Conservation (phyloP, 371 early-diverging fungal genomes). For the Coemansia sp. region DNA sequence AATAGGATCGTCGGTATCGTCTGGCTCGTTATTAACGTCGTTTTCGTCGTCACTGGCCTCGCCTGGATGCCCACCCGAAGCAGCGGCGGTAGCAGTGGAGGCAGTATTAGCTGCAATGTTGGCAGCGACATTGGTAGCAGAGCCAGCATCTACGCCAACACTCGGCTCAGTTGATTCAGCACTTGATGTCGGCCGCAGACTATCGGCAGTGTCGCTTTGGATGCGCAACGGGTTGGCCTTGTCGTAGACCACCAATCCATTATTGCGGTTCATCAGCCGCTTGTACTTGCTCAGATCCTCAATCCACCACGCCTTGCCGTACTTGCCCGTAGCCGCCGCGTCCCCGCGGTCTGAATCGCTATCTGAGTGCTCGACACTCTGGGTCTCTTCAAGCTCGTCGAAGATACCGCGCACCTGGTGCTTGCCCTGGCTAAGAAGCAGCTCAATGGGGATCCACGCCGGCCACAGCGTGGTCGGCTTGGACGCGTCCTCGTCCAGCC, state of each 20-base stretch:
- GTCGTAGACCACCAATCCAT: slow-evolving; percentile 74
- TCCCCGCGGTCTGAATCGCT: slow-evolving; percentile 1
- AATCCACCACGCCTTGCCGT: slow-evolving; percentile 46
- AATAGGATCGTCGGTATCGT: slow-evolving; percentile 14
- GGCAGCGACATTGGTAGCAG: neutral
- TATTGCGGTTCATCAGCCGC: slow-evolving; percentile 71
- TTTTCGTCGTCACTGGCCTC: neutral
- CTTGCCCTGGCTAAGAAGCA: slow-evolving; percentile 61
- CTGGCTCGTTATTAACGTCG: neutral
- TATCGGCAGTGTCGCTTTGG: slow-evolving; percentile 43
- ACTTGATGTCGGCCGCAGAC: neutral
- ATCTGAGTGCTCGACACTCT: neutral
- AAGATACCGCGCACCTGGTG: slow-evolving; percentile 48
- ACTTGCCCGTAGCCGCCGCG: slow-evolving; percentile 10
- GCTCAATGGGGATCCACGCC: slow-evolving; percentile 85
- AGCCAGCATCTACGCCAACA: neutral
- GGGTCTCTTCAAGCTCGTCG: slow-evolving; percentile 31
- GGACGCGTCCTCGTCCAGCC: slow-evolving; percentile 51
- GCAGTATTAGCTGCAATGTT: slow-evolving; percentile 8
- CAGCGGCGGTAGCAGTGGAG: neutral
- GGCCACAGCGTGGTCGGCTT: slow-evolving; percentile 67
- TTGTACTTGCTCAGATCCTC: slow-evolving; percentile 61
- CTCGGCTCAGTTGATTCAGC: too few species aligned
- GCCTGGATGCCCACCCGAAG: slow-evolving; percentile 2
- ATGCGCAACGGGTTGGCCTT: slow-evolving; percentile 78